Conservation (phyloP, 2,329 filamentous ascomycete species). For the Penicillium sp. region DNA sequence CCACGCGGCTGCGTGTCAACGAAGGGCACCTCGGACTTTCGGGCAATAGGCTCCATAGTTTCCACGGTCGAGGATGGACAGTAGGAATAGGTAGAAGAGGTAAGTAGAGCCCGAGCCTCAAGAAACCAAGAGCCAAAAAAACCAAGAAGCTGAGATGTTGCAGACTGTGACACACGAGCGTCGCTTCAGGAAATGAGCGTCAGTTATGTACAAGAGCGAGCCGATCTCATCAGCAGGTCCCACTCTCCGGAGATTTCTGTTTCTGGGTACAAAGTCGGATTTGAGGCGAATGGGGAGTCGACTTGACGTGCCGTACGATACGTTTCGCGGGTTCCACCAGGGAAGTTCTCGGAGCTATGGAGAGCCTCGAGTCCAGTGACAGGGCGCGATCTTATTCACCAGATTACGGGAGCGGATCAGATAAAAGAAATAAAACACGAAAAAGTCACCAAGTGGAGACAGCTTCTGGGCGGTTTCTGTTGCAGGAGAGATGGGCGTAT, state of each 20-base stretch:
- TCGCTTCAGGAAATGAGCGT: background rate
- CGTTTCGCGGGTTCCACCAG: conserved; percentile 6
- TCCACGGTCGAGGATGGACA: background rate
- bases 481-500: conserved; percentile 4
- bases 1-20: conserved; percentile 23
- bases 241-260: conserved; percentile 14
- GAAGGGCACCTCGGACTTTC: conserved; percentile 28
- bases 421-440: conserved; percentile 15
- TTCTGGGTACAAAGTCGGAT: conserved; percentile 8
- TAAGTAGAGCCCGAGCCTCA: conserved; percentile 2
- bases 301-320: conserved; percentile 13
- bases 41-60: conserved; percentile 20
- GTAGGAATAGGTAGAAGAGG: background rate
- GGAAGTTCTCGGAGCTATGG: background rate
- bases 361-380: background rate
- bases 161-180: conserved; percentile 4
- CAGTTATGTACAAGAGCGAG: conserved; percentile 15
- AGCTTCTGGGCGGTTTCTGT: background rate
- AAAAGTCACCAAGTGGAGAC: conserved; percentile 13
- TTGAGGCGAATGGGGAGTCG: conserved; percentile 10
- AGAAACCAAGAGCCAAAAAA: background rate
- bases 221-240: conserved; percentile 6
- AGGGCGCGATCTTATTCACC: background rate
- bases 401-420: conserved; percentile 20
- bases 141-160: conserved; percentile 8